These are phyloP conservation scores for Fusarium sororula DNA, from an alignment of 2,329 filamentous ascomycete species.

Conservation along the genomic window DNA sequence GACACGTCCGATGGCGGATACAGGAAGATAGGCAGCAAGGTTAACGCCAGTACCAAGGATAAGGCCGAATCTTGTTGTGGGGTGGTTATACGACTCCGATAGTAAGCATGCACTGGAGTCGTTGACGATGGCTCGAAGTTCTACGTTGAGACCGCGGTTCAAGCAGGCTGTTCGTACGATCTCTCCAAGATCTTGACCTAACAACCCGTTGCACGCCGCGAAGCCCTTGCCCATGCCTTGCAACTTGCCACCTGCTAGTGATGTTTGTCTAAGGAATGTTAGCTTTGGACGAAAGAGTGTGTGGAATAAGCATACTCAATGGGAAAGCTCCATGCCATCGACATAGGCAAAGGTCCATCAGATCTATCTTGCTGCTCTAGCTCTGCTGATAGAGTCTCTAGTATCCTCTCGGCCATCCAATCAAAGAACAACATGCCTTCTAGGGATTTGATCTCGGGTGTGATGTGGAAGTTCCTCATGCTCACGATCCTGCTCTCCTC, in stretches of 20 bases:
- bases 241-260: constrained; percentile 66
- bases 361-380: constrained; percentile 49
- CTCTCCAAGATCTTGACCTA: constrained; percentile 68
- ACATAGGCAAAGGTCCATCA: constrained; percentile 63
- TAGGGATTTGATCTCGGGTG: constrained; percentile 62
- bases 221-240: constrained; percentile 74
- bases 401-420: constrained; percentile 72
- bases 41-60: constrained; percentile 76
- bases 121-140: constrained; percentile 70
- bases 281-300: constrained; percentile 24
- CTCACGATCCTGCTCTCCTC: constrained; percentile 62
- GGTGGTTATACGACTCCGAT: constrained; percentile 68
- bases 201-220: constrained; percentile 63
- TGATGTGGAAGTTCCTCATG: constrained; percentile 66
- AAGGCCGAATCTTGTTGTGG: constrained; percentile 68
- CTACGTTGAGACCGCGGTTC: constrained; percentile 60
- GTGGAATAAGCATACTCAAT: constrained; percentile 58
- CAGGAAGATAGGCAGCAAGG: constrained; percentile 70
- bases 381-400: constrained; percentile 62
- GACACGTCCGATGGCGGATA: constrained; percentile 60
- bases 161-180: constrained; percentile 65
- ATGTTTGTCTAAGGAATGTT: constrained; percentile 64
- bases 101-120: constrained; percentile 74
- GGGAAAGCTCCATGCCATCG: constrained; percentile 75
- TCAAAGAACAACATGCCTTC: constrained; percentile 70